Evolutionary conservation across 73 alveolate genomes (phyloP), one percentile per base, ranked within the genome.

Genomic region (Uronychia binucleata): DNA sequence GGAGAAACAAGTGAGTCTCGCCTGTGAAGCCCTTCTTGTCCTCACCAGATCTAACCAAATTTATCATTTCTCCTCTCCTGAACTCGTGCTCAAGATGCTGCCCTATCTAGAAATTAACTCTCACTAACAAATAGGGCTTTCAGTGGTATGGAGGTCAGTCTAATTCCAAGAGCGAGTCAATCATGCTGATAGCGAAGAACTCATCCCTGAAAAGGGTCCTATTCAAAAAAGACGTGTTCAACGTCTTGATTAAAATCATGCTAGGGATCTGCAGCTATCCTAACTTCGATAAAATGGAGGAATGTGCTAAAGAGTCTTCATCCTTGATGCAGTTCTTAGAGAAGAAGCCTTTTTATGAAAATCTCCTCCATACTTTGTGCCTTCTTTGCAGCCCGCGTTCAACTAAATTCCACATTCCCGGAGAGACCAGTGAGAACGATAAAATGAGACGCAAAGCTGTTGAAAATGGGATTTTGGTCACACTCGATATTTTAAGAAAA

Each of bases 381-480:
- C 31, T 35, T 5, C 27, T 83, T 19, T 83, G 90, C 79, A 83
- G 84, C 1, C 85, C 75, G 5, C 75, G 75, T 32, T 59, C 90
- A 1, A 75, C 75, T 30, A 74, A 82, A 32, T 83, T 83, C 60
- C 75, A 83, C 34, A 83, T 83, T 1, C 90, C 90, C 1, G 90
- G 90, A 28, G 90, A 83, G 60, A 83, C 90, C 29, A 83, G 75
- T 31, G 57, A 59, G 14, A 82, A 59, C n/a, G 90, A 83, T 32
- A 83, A 76, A 33, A 30, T 83, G 67, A 83, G 85, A 76, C 74
- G 75, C 27, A 31, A 8, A 27, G 30, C 90, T 1, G 75, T 76
- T 32, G 90, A 83, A 26, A 83, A 83, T 31, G 90, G 90, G 26
- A 75, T 83, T 19, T 75, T 83, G 27, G 79, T 85, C 19, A 11